Evolutionary conservation across 352 stramenopile species (phyloP).

Genomic region (Phytopythium kandeliae): DNA sequence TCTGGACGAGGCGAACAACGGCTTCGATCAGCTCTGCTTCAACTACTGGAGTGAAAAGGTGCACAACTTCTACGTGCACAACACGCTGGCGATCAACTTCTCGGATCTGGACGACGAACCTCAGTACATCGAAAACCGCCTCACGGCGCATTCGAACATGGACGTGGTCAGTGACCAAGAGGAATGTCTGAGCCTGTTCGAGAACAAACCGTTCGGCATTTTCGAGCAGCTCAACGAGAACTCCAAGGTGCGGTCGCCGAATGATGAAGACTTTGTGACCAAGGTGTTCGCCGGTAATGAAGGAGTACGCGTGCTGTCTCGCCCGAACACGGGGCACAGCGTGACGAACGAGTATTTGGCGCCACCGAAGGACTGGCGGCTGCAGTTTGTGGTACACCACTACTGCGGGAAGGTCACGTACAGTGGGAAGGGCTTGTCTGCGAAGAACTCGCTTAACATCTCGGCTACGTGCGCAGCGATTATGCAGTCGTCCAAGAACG

Average conservation of each 20-base stretch:
- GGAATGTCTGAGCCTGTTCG: conserved; percentile 63
- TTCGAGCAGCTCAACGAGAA: conserved; percentile 69
- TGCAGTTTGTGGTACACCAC: conserved; percentile 74
- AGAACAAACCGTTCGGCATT: conserved; percentile 68
- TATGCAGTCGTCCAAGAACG: conserved; percentile 83
- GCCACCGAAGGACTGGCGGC: conserved; percentile 67
- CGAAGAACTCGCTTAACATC: conserved; percentile 70
- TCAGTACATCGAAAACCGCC: conserved; percentile 52
- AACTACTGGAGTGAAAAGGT: conserved; percentile 88
- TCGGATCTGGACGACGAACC: conserved; percentile 53
- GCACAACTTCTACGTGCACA: conserved; percentile 75
- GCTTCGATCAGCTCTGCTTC: conserved; percentile 75
- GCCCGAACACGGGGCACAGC: conserved; percentile 52
- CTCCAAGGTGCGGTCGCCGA: conserved; percentile 50
- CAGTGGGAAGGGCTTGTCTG: conserved; percentile 57
- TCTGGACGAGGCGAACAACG: conserved; percentile 48
- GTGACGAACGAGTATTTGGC: conserved; percentile 59
- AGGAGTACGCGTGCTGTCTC: conserved; percentile 32
- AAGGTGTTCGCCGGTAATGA: conserved; percentile 78
- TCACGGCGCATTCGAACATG: conserved; percentile 51
- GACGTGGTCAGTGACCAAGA: conserved; percentile 50
- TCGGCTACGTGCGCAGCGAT: conserved; percentile 77
- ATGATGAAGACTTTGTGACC: conserved; percentile 75
- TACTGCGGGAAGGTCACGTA: conserved; percentile 72
- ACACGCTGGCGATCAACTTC: conserved; percentile 61